phyloP scores from a whole-genome alignment of 106 monocot species.

The Gastrodia elata region DNA sequence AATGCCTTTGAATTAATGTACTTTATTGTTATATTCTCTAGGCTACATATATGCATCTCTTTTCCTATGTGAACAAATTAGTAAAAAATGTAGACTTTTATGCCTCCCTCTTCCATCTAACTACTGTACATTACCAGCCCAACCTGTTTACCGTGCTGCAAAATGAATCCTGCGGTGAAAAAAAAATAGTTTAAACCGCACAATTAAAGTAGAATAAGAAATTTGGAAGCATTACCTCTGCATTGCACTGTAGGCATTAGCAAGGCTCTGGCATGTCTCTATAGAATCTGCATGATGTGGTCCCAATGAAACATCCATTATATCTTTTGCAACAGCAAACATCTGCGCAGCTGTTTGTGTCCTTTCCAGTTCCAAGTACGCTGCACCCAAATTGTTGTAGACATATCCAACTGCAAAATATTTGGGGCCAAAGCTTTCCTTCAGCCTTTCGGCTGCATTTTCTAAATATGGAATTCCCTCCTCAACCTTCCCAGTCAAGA shows the following conservation, averaged over 20 bases:
- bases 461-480: slow-evolving; percentile 70
- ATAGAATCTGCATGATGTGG: slow-evolving; percentile 82
- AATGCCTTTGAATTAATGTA: too few species aligned
- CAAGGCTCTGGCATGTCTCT: slow-evolving; percentile 79
- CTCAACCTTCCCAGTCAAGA: slow-evolving; percentile 67
- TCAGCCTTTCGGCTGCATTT: slow-evolving; percentile 73
- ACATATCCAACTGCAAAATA: slow-evolving; percentile 88
- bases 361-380: slow-evolving; percentile 77
- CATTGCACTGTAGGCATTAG: slow-evolving; percentile 84
- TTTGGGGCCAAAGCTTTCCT: slow-evolving; percentile 86
- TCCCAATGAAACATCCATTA: slow-evolving; percentile 83
- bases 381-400: slow-evolving; percentile 90
- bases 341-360: slow-evolving; percentile 94
- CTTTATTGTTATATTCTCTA: too few species aligned
- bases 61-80: too few species aligned
- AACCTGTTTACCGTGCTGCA: not conserved
- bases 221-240: slow-evolving; percentile 38
- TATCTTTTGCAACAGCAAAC: slow-evolving; percentile 92
- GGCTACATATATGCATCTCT: too few species aligned
- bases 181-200: slow-evolving; percentile 2
- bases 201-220: not conserved
- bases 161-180: not conserved
- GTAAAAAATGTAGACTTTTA: too few species aligned
- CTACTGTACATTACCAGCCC: not conserved
- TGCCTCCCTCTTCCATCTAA: too few species aligned